Base-by-base conservation (phyloP, 75 land plant species). In the Pinus tabuliformis region DNA sequence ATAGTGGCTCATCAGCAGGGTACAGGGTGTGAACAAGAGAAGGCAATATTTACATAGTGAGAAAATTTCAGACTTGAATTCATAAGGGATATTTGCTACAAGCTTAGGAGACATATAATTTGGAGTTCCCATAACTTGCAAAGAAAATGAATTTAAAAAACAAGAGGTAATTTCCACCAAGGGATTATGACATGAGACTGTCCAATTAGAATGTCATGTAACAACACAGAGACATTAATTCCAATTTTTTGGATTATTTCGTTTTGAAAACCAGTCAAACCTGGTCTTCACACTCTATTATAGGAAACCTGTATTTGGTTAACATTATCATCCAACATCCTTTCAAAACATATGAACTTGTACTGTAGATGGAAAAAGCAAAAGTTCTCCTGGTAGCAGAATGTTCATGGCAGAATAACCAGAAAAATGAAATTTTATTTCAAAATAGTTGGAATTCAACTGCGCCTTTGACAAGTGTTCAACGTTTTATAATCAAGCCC, bases 81-180 rank as follows among this genome's bases (percentile, higher is more conserved):
- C 97, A 88, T 91, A 94, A n/a, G 97, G 97, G 75, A 91, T 91
- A 83, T 94, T 92, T 75, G 97, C 97, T 81, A 94, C 94, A 77
- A 94, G 89, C 76, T 94, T 94, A 59, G 97, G 97, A 60, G 94
- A 94, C 97, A 94, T 94, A 72, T 94, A 94, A 59, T 82, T 82
- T 72, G 97, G 97, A 68, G 97, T 94, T 62, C 97, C 97, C 58
- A 94, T 94, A 75, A 94, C 92, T 94, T 94, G 83, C 39, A 11
- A 24, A 56, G 28, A 0, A 8, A 52, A 71, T 26, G 22, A 37
- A 73, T 73, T 13, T 28, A 73, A 13, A 56, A 1, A 24, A 8
- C 45, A 73, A 26, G 74, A 28, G 58, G 15, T 3, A 24, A 49
- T 49, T 49, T 2, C 5, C n/a, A 4, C 52, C 58, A 33, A 33